Evolutionary conservation across 306 rosid genomes (phyloP).

Genomic region (Trichosanthes cucumerina): DNA sequence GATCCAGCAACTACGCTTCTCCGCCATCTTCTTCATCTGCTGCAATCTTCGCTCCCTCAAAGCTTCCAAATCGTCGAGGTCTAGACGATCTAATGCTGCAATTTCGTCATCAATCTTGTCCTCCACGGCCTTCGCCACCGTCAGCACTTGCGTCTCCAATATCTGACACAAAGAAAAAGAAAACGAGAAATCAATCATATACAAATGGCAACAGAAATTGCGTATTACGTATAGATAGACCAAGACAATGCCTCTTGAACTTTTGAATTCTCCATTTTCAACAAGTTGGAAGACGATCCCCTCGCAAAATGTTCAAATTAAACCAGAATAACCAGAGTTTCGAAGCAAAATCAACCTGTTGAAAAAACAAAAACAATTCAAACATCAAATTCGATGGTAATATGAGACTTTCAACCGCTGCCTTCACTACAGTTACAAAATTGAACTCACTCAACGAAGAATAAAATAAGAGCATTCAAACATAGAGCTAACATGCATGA

Average conservation of each 20-base stretch:
- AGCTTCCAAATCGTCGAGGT: constrained; percentile 64
- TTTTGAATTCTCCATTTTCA: constrained; percentile 48
- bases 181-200: not conserved
- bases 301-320: not conserved
- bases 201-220: not conserved
- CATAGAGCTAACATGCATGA: not conserved
- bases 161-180: constrained; percentile 21
- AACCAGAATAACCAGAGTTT: not conserved
- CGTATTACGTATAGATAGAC: not conserved
- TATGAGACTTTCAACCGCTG: not conserved
- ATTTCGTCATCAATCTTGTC: constrained; percentile 88
- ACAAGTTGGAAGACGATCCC: constrained; percentile 11
- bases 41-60: constrained; percentile 82
- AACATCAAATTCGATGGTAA: not conserved
- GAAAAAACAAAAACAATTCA: not conserved
- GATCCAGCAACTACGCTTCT: constrained; percentile 90
- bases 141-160: constrained; percentile 67
- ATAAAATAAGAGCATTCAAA: not conserved
- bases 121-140: constrained; percentile 82
- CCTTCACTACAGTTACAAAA: not conserved
- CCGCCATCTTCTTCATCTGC: constrained; percentile 98
- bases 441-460: not conserved
- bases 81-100: constrained; percentile 75
- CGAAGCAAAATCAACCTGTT: not conserved
- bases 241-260: constrained; percentile 48